These are phyloP conservation scores for Alternaria solani DNA, from an alignment of 2,329 filamentous ascomycete genomes.

Conservation along the genomic window DNA sequence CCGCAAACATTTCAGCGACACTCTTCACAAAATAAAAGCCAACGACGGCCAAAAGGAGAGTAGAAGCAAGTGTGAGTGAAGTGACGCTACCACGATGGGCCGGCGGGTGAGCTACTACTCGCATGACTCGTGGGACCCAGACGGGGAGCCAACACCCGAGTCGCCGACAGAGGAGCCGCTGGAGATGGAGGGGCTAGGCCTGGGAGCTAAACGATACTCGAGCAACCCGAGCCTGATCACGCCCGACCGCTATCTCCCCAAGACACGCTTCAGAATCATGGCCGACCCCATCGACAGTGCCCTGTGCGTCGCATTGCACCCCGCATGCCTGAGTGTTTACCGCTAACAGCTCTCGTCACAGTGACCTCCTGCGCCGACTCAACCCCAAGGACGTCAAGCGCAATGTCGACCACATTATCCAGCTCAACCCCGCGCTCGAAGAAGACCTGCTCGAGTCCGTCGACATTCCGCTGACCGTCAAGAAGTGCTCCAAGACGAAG, in stretches of 20 bases:
- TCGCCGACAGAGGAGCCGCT: conserved; percentile 23
- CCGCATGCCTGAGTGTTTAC: background rate
- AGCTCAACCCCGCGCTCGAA: conserved; percentile 87
- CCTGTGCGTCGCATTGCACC: conserved; percentile 63
- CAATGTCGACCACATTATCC: conserved; percentile 89
- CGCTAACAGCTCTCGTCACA: conserved; percentile 52
- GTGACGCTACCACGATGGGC: conserved; percentile 21
- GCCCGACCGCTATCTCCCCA: conserved; percentile 15
- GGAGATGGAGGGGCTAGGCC: conserved; percentile 30
- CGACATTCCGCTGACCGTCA: conserved; percentile 89
- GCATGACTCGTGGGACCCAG: conserved; percentile 32
- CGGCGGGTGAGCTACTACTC: conserved; percentile 4
- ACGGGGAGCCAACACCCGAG: conserved; percentile 21
- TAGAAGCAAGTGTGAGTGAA: conserved; percentile 16
- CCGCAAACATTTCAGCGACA: background rate
- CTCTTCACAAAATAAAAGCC: background rate
- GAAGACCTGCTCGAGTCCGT: conserved; percentile 98
- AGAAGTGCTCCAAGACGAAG: conserved; percentile 85
- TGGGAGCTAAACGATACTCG: conserved; percentile 24
- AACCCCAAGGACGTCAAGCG: conserved; percentile 90
- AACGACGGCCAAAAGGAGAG: background rate
- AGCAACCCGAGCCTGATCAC: conserved; percentile 26
- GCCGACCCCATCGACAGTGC: conserved; percentile 67
- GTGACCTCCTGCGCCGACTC: conserved; percentile 96
- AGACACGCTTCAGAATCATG: conserved; percentile 32